Evolutionary conservation across 495 filamentous ascomycete species (phyloP).

Genomic region (Xylaria sp.): DNA sequence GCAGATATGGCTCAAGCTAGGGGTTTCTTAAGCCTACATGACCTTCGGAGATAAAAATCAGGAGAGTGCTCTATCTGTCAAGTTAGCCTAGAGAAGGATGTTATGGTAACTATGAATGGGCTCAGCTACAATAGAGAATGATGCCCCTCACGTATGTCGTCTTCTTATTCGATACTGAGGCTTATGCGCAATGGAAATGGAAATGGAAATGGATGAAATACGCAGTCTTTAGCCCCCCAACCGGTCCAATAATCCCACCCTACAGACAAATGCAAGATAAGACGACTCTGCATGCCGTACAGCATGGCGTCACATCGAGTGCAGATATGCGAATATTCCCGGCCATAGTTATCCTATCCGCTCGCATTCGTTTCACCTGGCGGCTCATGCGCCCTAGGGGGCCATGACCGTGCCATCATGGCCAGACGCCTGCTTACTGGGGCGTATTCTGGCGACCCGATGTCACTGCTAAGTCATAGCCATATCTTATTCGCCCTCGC

Average conservation of each 20-base stretch:
- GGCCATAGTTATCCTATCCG: not conserved
- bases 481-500: not conserved
- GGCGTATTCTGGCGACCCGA: not conserved
- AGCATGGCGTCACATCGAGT: slow-evolving; percentile 1
- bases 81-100: not conserved
- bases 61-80: not conserved
- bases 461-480: not conserved
- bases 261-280: not conserved
- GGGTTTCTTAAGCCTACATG: not conserved
- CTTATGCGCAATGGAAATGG: not conserved
- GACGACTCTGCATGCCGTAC: not conserved
- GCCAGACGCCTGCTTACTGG: not conserved
- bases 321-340: not conserved
- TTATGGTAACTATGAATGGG: not conserved
- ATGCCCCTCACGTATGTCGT: not conserved
- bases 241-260: not conserved
- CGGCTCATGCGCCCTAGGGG: not conserved
- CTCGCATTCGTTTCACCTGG: not conserved
- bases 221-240: not conserved
- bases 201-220: not conserved
- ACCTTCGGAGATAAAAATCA: not conserved
- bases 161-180: not conserved
- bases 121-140: not conserved
- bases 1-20: not conserved
- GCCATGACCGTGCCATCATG: not conserved